phyloP scores from a whole-genome alignment of 768 basidiomycete species.

The Mycena capillaripes region DNA sequence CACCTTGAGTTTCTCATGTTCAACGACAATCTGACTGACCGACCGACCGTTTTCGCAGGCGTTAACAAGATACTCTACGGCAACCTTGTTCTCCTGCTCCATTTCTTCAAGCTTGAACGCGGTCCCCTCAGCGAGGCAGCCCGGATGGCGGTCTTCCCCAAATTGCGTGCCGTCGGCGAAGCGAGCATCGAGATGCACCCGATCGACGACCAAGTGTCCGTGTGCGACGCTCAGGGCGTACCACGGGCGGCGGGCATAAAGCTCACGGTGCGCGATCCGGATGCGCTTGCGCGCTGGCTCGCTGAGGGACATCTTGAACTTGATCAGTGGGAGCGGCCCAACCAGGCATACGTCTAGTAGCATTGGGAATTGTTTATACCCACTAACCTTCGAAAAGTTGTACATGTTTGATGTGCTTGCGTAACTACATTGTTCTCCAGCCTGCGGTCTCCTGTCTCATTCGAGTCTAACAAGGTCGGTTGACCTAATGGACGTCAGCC shows the following conservation, averaged over 20 bases:
- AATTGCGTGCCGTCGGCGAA: neutral
- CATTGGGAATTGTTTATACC: no score
- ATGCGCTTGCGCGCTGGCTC: neutral
- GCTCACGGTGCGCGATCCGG: neutral
- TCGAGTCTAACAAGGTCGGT: no score
- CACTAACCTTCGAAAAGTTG: no score
- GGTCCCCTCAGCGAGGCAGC: neutral
- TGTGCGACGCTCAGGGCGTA: neutral
- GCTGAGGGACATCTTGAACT: neutral
- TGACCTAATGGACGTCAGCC: no score
- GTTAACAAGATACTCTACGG: constrained; percentile 15
- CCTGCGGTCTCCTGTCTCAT: no score
- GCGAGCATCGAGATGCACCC: constrained; percentile 1
- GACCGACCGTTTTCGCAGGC: no score
- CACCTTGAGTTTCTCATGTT: no score
- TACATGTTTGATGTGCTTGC: no score
- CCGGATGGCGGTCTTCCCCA: neutral
- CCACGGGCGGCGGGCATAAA: neutral
- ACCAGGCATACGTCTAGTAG: no score
- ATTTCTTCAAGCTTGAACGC: no score
- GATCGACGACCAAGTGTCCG: constrained; percentile 6
- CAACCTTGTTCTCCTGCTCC: neutral
- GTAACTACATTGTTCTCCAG: no score
- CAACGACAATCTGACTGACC: no score
- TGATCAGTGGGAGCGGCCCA: neutral